Evolutionary conservation across 495 filamentous ascomycete species (phyloP).

Genomic region (Lasiosphaeria miniovina): DNA sequence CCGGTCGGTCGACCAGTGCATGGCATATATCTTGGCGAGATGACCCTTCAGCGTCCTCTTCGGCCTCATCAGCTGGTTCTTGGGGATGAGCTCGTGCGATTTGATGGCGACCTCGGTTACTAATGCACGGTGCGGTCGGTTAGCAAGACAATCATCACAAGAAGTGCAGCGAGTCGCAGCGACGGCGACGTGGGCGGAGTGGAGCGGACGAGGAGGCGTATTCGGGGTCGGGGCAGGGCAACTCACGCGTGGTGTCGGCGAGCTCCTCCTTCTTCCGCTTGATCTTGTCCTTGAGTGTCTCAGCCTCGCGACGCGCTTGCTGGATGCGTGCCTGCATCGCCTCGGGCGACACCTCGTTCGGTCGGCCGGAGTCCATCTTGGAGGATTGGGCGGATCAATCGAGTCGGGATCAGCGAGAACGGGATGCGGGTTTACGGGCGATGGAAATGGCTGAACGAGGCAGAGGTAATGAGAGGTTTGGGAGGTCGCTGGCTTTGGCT

Average conservation of each 20-base stretch:
- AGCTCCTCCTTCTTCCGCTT: conserved; percentile 99
- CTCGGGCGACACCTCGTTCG: conserved; percentile 58
- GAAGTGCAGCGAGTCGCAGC: neutral
- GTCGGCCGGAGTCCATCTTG: conserved; percentile 49
- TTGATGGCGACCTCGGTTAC: conserved; percentile 88
- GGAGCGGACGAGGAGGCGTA: neutral
- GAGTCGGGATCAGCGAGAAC: conserved; percentile 9
- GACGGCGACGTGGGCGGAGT: neutral
- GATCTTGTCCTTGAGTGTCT: conserved; percentile 96
- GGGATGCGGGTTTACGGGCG: conserved; percentile 10
- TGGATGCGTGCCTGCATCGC: conserved; percentile 78
- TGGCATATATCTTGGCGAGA: conserved; percentile 98
- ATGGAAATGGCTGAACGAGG: conserved; percentile 26
- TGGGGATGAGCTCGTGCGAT: conserved; percentile 83
- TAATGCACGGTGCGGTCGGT: conserved; percentile 34
- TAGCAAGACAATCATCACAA: conserved; percentile 18
- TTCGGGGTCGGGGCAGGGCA: neutral
- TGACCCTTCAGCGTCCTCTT: conserved; percentile 95
- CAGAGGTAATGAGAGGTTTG: conserved; percentile 28
- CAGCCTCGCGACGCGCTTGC: conserved; percentile 93
- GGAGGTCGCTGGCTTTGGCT: conserved; percentile 25
- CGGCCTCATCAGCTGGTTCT: conserved; percentile 88
- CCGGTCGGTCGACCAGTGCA: conserved; percentile 99
- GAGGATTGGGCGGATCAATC: conserved; percentile 20
- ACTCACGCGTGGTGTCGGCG: conserved; percentile 94